Percentiles rank a stretch among this genome's conserved stretches.
These are phyloP conservation scores for Chenopodium album DNA, from an alignment of 148 eudicot species.

Conservation along the genomic window DNA sequence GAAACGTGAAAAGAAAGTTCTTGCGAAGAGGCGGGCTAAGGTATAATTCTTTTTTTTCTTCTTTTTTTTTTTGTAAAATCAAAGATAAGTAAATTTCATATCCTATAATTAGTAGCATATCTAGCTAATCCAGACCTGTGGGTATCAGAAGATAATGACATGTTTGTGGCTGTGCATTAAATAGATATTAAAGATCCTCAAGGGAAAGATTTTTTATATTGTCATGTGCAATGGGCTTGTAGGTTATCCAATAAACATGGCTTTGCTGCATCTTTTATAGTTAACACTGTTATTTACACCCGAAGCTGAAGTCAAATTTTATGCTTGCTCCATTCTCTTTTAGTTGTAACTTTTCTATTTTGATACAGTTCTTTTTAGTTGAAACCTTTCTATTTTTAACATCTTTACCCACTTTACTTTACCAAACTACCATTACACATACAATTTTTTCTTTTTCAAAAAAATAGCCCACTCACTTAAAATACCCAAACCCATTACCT, in stretches of 20 bases:
- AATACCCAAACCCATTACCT: no score
- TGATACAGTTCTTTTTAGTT: no score
- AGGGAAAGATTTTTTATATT: neutral
- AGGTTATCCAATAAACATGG: neutral
- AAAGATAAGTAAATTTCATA: neutral
- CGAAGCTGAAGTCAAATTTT: no score
- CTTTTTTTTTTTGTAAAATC: no score
- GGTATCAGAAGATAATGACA: neutral
- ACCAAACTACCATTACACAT: no score
- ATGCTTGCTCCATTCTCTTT: no score
- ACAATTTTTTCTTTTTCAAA: no score
- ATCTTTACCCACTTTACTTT: no score
- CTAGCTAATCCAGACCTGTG: neutral
- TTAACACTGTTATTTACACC: neutral
- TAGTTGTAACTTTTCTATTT: no score
- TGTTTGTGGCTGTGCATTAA: neutral
- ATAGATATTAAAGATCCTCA: no score
- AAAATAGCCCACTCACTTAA: no score
- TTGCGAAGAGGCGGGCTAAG: slow-evolving; percentile 75
- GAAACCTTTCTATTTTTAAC: no score
- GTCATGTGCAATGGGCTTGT: neutral
- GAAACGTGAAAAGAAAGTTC: slow-evolving; percentile 65
- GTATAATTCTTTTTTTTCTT: slow-evolving; percentile 25
- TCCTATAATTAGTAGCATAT: neutral
- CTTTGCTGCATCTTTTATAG: neutral